Evolutionary conservation across 805 yeast species (phyloP).

Genomic region (Kodamaea kakaduensis): DNA sequence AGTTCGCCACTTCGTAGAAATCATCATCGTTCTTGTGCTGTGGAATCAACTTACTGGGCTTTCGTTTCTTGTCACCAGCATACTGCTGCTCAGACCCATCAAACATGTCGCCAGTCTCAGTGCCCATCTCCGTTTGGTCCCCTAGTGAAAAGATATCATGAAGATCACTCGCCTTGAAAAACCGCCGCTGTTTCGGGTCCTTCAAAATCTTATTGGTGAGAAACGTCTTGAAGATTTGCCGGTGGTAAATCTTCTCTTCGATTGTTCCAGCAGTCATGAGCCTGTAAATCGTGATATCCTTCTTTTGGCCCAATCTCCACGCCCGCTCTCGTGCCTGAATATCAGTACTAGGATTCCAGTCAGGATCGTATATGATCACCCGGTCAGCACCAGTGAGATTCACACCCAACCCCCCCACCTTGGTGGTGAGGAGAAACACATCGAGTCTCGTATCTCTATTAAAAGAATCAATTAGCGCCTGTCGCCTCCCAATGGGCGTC

Average conservation of each 20-base stretch:
- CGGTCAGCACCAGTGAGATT: slow-evolving; percentile 93
- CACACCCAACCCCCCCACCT: slow-evolving; percentile 95
- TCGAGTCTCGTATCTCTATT: slow-evolving; percentile 55
- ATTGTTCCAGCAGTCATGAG: slow-evolving; percentile 93
- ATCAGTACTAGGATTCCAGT: slow-evolving; percentile 98
- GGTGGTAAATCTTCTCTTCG: slow-evolving; percentile 93
- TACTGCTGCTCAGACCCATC: slow-evolving; percentile 42
- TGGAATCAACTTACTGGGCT: slow-evolving; percentile 25
- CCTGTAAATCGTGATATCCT: slow-evolving; percentile 85
- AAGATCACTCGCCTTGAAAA: slow-evolving; percentile 87
- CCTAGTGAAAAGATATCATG: slow-evolving; percentile 87
- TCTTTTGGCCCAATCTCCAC: slow-evolving; percentile 94
- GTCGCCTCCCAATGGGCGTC: slow-evolving; percentile 75
- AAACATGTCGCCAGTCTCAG: slow-evolving; percentile 66
- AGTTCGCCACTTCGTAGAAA: slow-evolving; percentile 55
- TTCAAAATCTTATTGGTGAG: slow-evolving; percentile 88
- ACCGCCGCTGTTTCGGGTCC: slow-evolving; percentile 91
- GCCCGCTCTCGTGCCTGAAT: slow-evolving; percentile 96
- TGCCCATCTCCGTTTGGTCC: slow-evolving; percentile 61
- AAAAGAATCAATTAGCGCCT: slow-evolving; percentile 74
- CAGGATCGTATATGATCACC: slow-evolving; percentile 93
- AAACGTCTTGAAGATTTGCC: slow-evolving; percentile 94
- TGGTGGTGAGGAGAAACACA: slow-evolving; percentile 81
- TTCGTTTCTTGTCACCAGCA: slow-evolving; percentile 30
- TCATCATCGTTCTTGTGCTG: slow-evolving; percentile 55